Evolutionary conservation across 192 early-diverging fungal genomes (phyloP).

Genomic region (Podila epicladia): DNA sequence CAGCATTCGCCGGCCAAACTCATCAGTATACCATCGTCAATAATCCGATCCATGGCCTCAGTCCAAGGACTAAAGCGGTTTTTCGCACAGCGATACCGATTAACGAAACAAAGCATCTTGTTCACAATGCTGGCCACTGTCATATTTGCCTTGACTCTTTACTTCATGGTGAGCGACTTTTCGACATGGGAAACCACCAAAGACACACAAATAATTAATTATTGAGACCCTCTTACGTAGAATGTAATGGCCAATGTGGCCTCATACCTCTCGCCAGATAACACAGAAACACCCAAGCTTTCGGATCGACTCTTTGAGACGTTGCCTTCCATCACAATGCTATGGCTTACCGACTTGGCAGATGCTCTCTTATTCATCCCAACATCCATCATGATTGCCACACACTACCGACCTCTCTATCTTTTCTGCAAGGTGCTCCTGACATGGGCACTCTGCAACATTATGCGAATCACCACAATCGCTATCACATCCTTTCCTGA

Average conservation of each 20-base stretch:
- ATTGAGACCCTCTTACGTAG: conserved; percentile 7
- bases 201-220: too few species aligned
- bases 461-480: conserved; percentile 69
- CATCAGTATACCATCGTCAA: background rate
- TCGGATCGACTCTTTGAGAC: conserved; percentile 67
- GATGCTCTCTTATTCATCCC: conserved; percentile 65
- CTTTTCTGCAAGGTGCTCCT: conserved; percentile 61
- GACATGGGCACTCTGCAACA: conserved; percentile 63
- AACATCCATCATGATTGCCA: conserved; percentile 56
- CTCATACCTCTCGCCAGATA: conserved; percentile 61
- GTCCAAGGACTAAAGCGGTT: conserved; percentile 1
- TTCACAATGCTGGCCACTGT: conserved; percentile 13
- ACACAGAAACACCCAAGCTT: conserved; percentile 27
- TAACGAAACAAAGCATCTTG: conserved; percentile 19
- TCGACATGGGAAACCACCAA: background rate
- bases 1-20: too few species aligned
- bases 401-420: conserved; percentile 65
- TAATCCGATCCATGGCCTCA: conserved; percentile 10
- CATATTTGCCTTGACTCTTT: conserved; percentile 32
- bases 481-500: conserved; percentile 74
- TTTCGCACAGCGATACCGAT: conserved; percentile 25
- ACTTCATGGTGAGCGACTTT: conserved; percentile 34
- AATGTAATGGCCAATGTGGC: conserved; percentile 75
- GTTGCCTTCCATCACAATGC: conserved; percentile 57
- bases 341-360: conserved; percentile 72